phyloP scores from a whole-genome alignment of 305 asterid genomes.

The Lippia alba region DNA sequence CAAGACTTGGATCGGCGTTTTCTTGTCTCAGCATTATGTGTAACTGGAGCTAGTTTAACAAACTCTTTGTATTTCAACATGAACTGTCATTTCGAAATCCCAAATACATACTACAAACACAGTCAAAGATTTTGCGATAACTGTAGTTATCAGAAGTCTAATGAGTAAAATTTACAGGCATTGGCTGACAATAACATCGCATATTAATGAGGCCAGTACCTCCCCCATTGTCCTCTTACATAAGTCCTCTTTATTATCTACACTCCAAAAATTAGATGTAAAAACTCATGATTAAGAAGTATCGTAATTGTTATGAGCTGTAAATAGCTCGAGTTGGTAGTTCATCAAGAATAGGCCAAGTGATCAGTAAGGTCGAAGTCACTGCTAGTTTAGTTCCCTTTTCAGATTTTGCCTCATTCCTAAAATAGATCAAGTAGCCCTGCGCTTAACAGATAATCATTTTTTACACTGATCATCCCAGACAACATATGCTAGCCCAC shows the following conservation, averaged over 20 bases:
- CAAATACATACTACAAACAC: neutral
- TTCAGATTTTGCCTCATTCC: neutral
- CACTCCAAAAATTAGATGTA: neutral
- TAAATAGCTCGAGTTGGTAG: constrained; percentile 7
- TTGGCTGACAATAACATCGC: neutral
- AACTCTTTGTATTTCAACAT: no score
- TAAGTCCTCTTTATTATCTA: neutral
- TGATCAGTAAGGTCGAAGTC: neutral
- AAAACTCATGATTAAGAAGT: neutral
- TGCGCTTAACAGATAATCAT: neutral
- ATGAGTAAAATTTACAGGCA: neutral
- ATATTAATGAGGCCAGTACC: neutral
- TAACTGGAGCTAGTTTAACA: no score
- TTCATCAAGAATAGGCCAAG: neutral
- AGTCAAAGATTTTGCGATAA: neutral
- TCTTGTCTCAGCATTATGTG: no score
- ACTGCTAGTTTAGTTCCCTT: neutral
- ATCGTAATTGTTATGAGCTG: neutral
- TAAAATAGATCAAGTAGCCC: neutral
- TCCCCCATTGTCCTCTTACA: neutral
- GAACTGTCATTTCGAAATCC: neutral
- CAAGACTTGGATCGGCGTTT: no score
- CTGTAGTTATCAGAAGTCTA: neutral
- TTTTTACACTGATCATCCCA: neutral
- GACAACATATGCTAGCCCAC: neutral